Base-by-base conservation (phyloP, 2,329 filamentous ascomycete species). In the Colletotrichum sublineola region DNA sequence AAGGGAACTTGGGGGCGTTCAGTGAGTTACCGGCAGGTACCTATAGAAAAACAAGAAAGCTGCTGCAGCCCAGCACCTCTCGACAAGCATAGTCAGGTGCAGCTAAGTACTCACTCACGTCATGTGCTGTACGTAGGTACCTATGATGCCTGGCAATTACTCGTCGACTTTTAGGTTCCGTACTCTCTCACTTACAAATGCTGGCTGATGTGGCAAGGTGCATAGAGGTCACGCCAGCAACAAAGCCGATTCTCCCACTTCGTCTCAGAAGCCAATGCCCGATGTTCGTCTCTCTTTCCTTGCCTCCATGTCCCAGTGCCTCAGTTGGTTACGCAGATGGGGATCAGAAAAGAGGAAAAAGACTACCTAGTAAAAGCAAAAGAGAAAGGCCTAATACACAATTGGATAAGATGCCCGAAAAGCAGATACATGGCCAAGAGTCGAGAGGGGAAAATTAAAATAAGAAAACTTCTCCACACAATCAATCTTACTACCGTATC, bases 401-500 rank as follows among this genome's bases (percentile, higher is more conserved):
- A 36, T 20, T 18, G 29, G 52, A 36, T 55, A 33, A n/a, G 31
- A 55, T 8, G 18, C 8, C 7, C 3, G 31, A 36, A 55, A 55
- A 55, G 18, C 52, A 55, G 36, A 20, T 15, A 15, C 18, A 7
- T 52, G 48, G 48, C 48, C 48, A 31, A 53, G 15, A 33, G 20
- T n/a, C 9, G 58, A 69, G 53, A 8, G 18, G 6, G 63, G 46
- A 36, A n/a, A 38, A 46, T 46, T 40, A 66, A 61, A 60, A 48
- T 46, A 14, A 46, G 18, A 11, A n/a, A 24, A 36, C 8, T 6
- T 33, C 58, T 46, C 42, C 20, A 24, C 40, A 36, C 5, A 52
- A 46, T 56, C 63, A 67, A 61, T 70, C 56, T 61, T 46, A 42
- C 40, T 46, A n/a, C n/a, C n/a, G n/a, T n/a, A n/a, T n/a, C n/a